Base-by-base conservation (phyloP, 345 rosid species). In the Carallia brachiata region DNA sequence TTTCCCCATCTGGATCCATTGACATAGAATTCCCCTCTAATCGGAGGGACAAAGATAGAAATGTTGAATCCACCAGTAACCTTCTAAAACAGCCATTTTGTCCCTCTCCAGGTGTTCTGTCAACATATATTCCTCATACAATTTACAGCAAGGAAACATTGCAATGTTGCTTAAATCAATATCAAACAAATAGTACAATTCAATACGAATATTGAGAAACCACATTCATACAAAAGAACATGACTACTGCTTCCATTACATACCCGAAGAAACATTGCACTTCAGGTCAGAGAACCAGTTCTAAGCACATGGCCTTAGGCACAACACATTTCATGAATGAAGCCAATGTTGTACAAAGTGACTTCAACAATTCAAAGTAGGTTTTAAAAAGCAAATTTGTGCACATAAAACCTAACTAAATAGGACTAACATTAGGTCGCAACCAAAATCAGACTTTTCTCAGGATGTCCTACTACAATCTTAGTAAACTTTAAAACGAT, bases 241-340 rank as follows among this genome's bases (percentile, higher is more conserved):
- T 15, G 17, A 9, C 8, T 0, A 13, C 12, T 23, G 36, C 23
- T 23, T 28, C 53, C 0, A 23, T 62, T 63, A 32, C 40, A 13
- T 17, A n/a, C 32, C 57, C 4, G 40, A 52, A 36, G 40, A 52
- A 52, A 32, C 34, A 65, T 10, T 36, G 37, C 27, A 47, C 4
- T 13, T 47, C 12, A 52, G 69, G 44, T 15, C 55, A 39, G 53
- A 68, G 52, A 47, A 69, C 23, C 64, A 69, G 57, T 47, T 31
- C 19, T 48, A 34, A 69, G 50, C 40, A 47, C 64, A 19, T n/a
- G 37, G 50, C 52, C 61, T 30, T 52, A 4, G 44, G 59, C 17
- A 36, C 6, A 32, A 19, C n/a, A 47, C 65, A 6, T 47, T 47
- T 47, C 10, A 15, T 31, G 54, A 53, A 57, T 15, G 52, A 68